A percentile compares a stretch with the other conserved stretches of the same genome.
These are phyloP conservation scores for Pigoraptor vietnamica DNA, from an alignment of 78 protist species.

Conservation along the genomic window DNA sequence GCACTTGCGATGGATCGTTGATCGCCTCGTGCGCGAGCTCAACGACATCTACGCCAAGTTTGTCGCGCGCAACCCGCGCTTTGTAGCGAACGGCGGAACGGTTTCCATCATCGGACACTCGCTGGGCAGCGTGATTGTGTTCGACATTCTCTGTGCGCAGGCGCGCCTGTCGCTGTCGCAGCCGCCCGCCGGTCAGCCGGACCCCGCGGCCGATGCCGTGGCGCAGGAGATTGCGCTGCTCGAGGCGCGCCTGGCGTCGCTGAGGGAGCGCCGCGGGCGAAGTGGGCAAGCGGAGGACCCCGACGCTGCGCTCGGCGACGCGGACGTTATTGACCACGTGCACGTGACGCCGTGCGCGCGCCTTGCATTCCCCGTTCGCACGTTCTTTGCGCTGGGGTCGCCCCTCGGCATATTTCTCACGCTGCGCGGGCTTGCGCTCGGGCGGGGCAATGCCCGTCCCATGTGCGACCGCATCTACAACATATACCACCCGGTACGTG, in stretches of 20 bases:
- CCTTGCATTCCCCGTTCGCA: background rate
- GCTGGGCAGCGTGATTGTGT: background rate
- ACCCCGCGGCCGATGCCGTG: background rate
- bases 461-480: constrained; percentile 14
- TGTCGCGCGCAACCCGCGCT: background rate
- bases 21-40: background rate
- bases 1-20: background rate
- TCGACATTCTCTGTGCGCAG: background rate
- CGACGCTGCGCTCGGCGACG: background rate
- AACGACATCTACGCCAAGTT: background rate
- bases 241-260: background rate
- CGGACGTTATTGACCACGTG: background rate
- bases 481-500: constrained; percentile 29
- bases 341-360: background rate
- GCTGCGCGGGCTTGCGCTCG: constrained; percentile 11
- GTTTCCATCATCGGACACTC: background rate
- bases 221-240: background rate
- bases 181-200: background rate
- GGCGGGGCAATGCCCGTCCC: background rate
- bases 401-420: constrained; percentile 25
- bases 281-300: background rate
- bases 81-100: background rate
- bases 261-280: background rate
- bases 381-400: constrained; percentile 5
- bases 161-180: background rate